Conservation (phyloP, 257 asterid genomes). For the Solanum clarkiae region DNA sequence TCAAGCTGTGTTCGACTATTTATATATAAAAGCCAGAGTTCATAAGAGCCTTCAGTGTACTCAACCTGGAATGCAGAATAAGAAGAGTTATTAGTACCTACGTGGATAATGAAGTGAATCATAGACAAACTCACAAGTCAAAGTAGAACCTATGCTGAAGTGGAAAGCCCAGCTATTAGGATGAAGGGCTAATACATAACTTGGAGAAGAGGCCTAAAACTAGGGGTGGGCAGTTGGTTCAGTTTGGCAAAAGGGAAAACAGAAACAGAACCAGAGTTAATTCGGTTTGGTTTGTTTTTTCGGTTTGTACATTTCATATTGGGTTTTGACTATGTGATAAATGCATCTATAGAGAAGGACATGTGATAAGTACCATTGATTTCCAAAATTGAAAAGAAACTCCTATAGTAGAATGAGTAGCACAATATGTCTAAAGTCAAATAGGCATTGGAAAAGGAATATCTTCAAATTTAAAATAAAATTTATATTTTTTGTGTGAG, state of each 20-base stretch:
- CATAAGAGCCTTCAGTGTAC: constrained; percentile 18
- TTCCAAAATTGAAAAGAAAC: neutral
- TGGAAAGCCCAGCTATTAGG: neutral
- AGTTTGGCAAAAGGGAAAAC: neutral
- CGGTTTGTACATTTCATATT: neutral
- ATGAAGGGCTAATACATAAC: neutral
- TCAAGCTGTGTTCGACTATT: constrained; percentile 27
- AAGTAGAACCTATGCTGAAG: neutral
- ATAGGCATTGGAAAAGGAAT: neutral
- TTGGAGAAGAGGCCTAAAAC: neutral
- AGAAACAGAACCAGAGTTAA: neutral
- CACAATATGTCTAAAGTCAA: neutral
- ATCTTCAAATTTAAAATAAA: neutral
- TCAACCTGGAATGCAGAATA: constrained; percentile 18
- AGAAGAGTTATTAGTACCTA: neutral
- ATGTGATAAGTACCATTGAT: neutral
- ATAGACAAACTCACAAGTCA: neutral
- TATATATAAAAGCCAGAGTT: constrained; percentile 36
- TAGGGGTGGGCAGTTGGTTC: neutral
- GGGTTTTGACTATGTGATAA: neutral
- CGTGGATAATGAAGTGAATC: neutral
- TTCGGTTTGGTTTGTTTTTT: neutral
- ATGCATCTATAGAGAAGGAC: neutral
- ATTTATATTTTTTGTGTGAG: neutral
- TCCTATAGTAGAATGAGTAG: neutral